Base-by-base conservation (phyloP, 768 basidiomycete genomes). In the Suillus weaverae region DNA sequence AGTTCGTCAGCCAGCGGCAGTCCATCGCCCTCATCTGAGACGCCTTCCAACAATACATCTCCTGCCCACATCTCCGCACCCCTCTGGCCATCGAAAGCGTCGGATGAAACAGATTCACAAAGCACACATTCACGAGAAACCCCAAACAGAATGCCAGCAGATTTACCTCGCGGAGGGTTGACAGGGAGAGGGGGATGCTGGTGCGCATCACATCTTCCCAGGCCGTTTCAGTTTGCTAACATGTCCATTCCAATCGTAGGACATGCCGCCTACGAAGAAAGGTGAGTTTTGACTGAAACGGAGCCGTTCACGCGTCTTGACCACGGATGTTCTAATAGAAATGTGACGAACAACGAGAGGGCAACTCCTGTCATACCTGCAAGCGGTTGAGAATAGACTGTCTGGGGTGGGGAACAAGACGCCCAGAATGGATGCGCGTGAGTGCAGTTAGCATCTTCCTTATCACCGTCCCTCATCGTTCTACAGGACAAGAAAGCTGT, bases 361-460 rank as follows among this genome's bases (percentile, higher is more conserved):
- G 86, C 66, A 86, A 91, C 76, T 89, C 91, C 3, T 94, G 92
- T 78, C 83, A 85, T 69, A 94, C 92, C 1, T 94, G 92, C 74
- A 83, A 86, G 65, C 89, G 92, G 60, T 81, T 94, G 43, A 89
- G 88, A 56, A 91, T 94, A 71, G 83, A 89, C 60, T 94, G 92
- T 76, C 81, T 94, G 5, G 92, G 92, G 14, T 94, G 92, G 92
- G 92, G 92, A 4, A 80, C 88, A 9, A 89, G 85, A 72, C 85
- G 92, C 60, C 92, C 92, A n/a, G 92, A 93, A 63, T 94, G 92
- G 91, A 92, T 94, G 91, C 80, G 91, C 69, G 91, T 94, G 68
- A 70, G 85, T 81, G 44, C 38, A 55, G 59, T 33, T 48, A 44
- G 35, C 32, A 20, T 59, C 57, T 62, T 46, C 66, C 32, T 51